Conservation (phyloP, 2,329 filamentous ascomycete genomes). For the Ophiocordyceps camponoti-floridani region DNA sequence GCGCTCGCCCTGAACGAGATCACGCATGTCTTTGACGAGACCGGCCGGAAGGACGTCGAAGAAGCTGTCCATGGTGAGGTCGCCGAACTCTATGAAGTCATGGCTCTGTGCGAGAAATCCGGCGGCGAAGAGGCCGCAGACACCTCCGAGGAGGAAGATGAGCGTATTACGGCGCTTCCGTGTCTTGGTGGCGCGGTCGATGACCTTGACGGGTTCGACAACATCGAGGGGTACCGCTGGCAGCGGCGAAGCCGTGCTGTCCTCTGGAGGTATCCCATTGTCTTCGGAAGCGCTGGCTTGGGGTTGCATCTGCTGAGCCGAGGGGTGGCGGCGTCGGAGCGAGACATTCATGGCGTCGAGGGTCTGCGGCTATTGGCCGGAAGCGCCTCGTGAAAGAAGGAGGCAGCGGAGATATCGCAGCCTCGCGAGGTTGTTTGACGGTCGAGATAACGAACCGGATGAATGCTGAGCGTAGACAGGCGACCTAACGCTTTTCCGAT, state of each 20-base stretch:
- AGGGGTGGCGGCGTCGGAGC: constrained; percentile 11
- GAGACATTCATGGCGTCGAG: constrained; percentile 12
- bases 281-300: neutral
- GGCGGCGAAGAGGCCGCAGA: constrained; percentile 81
- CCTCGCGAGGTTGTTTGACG: too few species aligned
- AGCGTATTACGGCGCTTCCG: constrained; percentile 62
- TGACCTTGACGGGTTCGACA: constrained; percentile 8
- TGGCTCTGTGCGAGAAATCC: constrained; percentile 80
- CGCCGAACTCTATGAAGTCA: constrained; percentile 61
- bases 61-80: constrained; percentile 68
- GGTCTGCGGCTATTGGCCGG: too few species aligned
- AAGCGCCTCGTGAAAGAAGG: too few species aligned
- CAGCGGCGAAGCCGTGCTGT: constrained; percentile 8
- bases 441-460: too few species aligned
- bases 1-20: constrained; percentile 73
- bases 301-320: neutral
- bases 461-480: too few species aligned
- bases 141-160: constrained; percentile 70
- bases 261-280: constrained; percentile 10
- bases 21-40: constrained; percentile 68
- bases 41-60: constrained; percentile 78
- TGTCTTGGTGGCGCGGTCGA: constrained; percentile 26
- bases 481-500: too few species aligned
- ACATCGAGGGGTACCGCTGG: constrained; percentile 17
- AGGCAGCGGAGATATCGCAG: too few species aligned